Evolutionary conservation across 2,329 filamentous ascomycete genomes (phyloP), one percentile per base, ranked within the genome.

Genomic region (Aureobasidium sp.): DNA sequence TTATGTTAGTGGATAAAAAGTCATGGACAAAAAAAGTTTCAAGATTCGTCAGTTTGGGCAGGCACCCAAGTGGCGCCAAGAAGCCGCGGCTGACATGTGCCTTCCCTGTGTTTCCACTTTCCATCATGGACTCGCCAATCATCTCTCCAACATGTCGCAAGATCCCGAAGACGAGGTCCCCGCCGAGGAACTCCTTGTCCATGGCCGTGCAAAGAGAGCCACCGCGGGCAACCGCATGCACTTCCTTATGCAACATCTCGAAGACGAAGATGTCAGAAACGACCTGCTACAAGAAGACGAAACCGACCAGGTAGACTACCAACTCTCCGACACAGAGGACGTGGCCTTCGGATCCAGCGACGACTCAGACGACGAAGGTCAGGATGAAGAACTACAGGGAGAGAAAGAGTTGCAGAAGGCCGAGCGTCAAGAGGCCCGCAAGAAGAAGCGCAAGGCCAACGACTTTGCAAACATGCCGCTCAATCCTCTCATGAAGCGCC

Each of bases 161-260:
- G 55, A 53, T 2, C 26, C 50, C n/a, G 63, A 65, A n/a, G n/a
- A 37, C 39, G 47, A 52, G 17, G 15, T 37, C 7, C 56, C 46
- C 7, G 13, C 46, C 12, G 24, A 62, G 9, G 62, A 62, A 34
- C 60, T 61, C 7, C 82, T 93, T 41, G 87, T 87, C 50, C 89
- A 87, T 5, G 85, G 85, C 41, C 87, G 92, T 64, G 80, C 84
- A 67, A 89, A 86, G 74, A 87, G 92, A 66, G 86, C 87, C 13
- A 96, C 89, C 0, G 92, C 92, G 24, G 92, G 92, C 63, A 92
- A 91, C 72, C 86, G 90, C 66, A 88, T 96, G 82, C 87, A 88
- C 69, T 84, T 85, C 55, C 84, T 96, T 72, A 79, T 94, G 50
- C 86, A 87, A 65, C 86, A 86, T 51, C 70, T 76, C 43, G 76